These are phyloP conservation scores for Parsonsia alboflavescens DNA, from an alignment of 257 asterid genomes.

Conservation along the genomic window DNA sequence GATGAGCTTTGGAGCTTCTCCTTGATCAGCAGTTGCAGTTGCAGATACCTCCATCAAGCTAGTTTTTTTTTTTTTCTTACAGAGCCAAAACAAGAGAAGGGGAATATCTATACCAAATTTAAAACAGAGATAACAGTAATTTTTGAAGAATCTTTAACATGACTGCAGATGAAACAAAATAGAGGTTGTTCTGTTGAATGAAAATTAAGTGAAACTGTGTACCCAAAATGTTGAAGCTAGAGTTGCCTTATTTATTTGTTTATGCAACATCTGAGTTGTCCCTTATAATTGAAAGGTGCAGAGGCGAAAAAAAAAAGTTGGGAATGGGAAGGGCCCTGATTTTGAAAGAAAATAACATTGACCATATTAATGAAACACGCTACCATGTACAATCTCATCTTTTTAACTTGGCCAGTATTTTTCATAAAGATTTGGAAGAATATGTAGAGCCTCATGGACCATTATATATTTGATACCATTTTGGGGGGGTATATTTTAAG, in stretches of 20 bases:
- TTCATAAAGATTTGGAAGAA: too few species aligned
- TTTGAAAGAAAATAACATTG: constrained; percentile 1
- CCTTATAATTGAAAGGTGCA: not conserved
- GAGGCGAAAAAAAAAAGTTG: not conserved
- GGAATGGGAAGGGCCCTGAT: not conserved
- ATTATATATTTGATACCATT: too few species aligned
- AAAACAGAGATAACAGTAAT: not conserved
- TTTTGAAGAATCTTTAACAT: not conserved
- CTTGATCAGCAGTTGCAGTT: not conserved
- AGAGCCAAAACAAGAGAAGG: not conserved
- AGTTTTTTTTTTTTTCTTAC: not conserved
- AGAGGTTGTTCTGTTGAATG: not conserved
- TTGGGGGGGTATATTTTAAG: too few species aligned
- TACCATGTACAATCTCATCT: constrained; percentile 4
- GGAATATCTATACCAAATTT: not conserved
- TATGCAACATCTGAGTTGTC: constrained; percentile 1
- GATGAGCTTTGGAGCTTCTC: constrained; percentile 7
- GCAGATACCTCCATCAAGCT: not conserved
- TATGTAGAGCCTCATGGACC: too few species aligned
- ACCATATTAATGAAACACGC: not conserved
- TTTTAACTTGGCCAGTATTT: not conserved
- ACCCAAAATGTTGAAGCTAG: not conserved
- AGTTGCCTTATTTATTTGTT: not conserved
- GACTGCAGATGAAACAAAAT: constrained; percentile 1
- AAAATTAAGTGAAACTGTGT: constrained; percentile 3